A percentile compares a stretch with the other conserved stretches of the same genome.
phyloP scores from a whole-genome alignment of 192 early-diverging fungal species.

The Backusella australiensis region DNA sequence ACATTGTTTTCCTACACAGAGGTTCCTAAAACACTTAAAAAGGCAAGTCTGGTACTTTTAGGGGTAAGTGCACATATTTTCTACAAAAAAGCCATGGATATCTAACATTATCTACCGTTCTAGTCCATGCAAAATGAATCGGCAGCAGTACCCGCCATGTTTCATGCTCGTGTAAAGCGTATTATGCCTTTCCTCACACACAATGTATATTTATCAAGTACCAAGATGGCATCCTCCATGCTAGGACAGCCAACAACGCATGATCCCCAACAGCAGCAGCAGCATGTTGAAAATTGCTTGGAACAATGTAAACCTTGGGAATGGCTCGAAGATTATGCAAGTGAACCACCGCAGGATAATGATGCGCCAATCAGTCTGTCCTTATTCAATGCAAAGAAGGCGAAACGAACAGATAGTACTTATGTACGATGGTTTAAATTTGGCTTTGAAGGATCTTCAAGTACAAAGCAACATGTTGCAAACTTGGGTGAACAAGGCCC shows the following conservation, averaged over 20 bases:
- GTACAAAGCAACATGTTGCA: neutral
- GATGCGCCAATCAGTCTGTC: slow-evolving; percentile 32
- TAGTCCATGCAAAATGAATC: slow-evolving; percentile 26
- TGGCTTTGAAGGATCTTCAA: slow-evolving; percentile 17
- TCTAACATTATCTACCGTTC: neutral
- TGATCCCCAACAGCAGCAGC: slow-evolving; percentile 19
- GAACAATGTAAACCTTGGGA: slow-evolving; percentile 53
- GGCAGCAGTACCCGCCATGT: slow-evolving; percentile 42
- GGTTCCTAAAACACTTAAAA: slow-evolving; percentile 43
- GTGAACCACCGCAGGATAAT: slow-evolving; percentile 38
- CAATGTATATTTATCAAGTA: slow-evolving; percentile 50
- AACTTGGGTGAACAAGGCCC: neutral
- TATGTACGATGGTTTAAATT: slow-evolving; percentile 37
- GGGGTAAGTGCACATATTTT: slow-evolving; percentile 25
- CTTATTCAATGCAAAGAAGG: slow-evolving; percentile 30
- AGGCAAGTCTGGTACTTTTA: slow-evolving; percentile 39
- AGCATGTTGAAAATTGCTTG: slow-evolving; percentile 18
- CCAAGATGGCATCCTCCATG: slow-evolving; percentile 30
- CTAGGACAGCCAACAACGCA: slow-evolving; percentile 13
- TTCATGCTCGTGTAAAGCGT: slow-evolving; percentile 46
- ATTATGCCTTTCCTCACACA: slow-evolving; percentile 53
- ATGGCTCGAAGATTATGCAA: slow-evolving; percentile 53
- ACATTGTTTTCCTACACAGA: neutral
- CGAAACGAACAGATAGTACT: slow-evolving; percentile 24
- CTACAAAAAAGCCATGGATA: neutral